These are phyloP conservation scores for Mrakia blollopis DNA, from an alignment of 768 basidiomycete species.

Conservation along the genomic window DNA sequence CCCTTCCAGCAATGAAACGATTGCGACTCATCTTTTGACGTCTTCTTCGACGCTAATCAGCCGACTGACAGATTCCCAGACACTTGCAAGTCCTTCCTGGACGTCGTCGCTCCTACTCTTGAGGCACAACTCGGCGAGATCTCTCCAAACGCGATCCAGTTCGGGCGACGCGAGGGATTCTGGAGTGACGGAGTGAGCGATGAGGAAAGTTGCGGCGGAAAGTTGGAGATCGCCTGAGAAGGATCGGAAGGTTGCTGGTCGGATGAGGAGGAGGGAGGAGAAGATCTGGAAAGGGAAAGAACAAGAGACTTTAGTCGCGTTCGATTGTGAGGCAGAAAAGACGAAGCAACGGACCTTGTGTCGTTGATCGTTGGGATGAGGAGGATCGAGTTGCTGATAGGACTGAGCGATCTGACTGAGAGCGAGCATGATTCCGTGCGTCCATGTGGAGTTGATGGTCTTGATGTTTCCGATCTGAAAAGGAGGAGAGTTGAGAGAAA, in stretches of 20 bases:
- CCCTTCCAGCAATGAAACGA: neutral
- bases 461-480: constrained; percentile 48
- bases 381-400: constrained; percentile 46
- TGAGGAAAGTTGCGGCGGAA: constrained; percentile 64
- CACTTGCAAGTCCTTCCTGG: constrained; percentile 70
- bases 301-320: too few relatives aligned
- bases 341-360: constrained; percentile 37
- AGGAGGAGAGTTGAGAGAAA: neutral
- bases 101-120: constrained; percentile 61
- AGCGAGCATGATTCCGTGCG: constrained; percentile 76
- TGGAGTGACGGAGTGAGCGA: constrained; percentile 49
- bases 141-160: constrained; percentile 33
- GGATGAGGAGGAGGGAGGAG: constrained; percentile 5
- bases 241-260: constrained; percentile 50
- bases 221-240: constrained; percentile 68
- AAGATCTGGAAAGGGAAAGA: constrained; percentile 7
- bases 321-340: neutral
- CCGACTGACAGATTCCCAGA: constrained; percentile 64
- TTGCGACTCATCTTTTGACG: constrained; percentile 65
- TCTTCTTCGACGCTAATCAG: constrained; percentile 61
- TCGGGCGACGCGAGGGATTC: constrained; percentile 50
- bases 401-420: constrained; percentile 69
- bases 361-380: constrained; percentile 43
- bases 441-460: constrained; percentile 61
- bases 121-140: constrained; percentile 64